phyloP scores from a whole-genome alignment of 805 yeast genomes.

The Saccharomyces paradoxus region DNA sequence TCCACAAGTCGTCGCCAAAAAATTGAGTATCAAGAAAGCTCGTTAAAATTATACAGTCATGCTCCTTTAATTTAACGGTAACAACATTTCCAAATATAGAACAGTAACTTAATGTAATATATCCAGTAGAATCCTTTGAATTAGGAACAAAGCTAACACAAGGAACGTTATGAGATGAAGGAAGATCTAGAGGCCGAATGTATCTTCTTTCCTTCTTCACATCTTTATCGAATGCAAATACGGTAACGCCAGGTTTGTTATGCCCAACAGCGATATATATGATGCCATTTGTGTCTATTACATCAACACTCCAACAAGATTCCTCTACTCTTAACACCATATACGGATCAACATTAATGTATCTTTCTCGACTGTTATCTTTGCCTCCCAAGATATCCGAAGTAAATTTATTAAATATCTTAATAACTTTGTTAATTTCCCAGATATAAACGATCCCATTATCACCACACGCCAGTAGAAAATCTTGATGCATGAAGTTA shows the following conservation, averaged over 20 bases:
- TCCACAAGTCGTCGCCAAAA: conserved; percentile 13
- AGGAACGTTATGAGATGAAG: conserved; percentile 15
- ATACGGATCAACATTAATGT: conserved; percentile 2
- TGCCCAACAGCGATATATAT: conserved; percentile 17
- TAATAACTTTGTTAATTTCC: conserved; percentile 29
- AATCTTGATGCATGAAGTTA: conserved; percentile 33
- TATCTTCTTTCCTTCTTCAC: neutral
- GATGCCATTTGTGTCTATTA: conserved; percentile 1
- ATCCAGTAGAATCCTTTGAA: conserved; percentile 6
- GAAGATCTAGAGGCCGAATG: conserved; percentile 4
- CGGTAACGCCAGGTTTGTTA: conserved; percentile 16
- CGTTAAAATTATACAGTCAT: conserved; percentile 1
- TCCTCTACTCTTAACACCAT: conserved; percentile 7
- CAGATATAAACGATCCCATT: conserved; percentile 44
- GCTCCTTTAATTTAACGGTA: conserved; percentile 10
- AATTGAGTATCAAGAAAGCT: conserved; percentile 14
- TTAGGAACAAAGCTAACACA: conserved; percentile 12
- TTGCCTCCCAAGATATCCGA: neutral
- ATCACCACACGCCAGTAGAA: conserved; percentile 44
- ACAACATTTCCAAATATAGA: conserved; percentile 18
- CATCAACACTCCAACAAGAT: conserved; percentile 24
- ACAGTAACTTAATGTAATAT: conserved; percentile 10
- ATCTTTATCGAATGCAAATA: conserved; percentile 8
- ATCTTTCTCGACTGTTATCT: neutral
- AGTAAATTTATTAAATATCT: neutral